Conservation (phyloP, 345 rosid genomes). For the Turritis glabra region DNA sequence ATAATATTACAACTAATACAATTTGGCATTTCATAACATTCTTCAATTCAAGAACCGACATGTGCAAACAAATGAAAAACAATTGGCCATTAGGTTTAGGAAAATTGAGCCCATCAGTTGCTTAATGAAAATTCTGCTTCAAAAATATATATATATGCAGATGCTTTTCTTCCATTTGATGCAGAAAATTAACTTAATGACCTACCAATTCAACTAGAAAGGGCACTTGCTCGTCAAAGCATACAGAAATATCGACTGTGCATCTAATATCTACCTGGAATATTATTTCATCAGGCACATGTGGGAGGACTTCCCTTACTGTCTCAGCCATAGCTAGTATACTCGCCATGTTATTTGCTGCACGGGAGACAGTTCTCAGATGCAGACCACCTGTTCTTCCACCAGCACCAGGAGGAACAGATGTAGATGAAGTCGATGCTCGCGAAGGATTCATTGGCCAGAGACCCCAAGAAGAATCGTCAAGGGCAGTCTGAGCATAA, state of each 20-base stretch:
- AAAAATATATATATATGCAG: neutral
- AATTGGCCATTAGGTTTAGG: neutral
- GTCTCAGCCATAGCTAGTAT: constrained; percentile 75
- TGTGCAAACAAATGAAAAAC: neutral
- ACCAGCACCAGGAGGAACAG: constrained; percentile 45
- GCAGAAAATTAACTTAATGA: neutral
- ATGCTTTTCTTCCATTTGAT: neutral
- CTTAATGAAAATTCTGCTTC: neutral
- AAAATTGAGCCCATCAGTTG: neutral
- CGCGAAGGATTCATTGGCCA: constrained; percentile 56
- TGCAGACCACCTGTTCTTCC: constrained; percentile 55
- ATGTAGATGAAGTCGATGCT: constrained; percentile 53
- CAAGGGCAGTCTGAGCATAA: constrained; percentile 68
- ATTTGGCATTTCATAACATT: neutral
- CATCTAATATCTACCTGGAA: constrained; percentile 51
- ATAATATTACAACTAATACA: neutral
- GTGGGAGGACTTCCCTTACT: constrained; percentile 78
- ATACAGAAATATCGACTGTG: neutral
- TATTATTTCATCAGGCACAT: constrained; percentile 70
- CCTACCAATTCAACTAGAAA: neutral
- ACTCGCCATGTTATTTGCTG: constrained; percentile 46
- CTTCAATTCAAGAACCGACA: no score
- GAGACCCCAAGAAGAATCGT: constrained; percentile 70
- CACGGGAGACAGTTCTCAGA: constrained; percentile 48
- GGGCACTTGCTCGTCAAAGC: neutral